Conservation (phyloP, 768 basidiomycete genomes). For the Paxillus involutus region DNA sequence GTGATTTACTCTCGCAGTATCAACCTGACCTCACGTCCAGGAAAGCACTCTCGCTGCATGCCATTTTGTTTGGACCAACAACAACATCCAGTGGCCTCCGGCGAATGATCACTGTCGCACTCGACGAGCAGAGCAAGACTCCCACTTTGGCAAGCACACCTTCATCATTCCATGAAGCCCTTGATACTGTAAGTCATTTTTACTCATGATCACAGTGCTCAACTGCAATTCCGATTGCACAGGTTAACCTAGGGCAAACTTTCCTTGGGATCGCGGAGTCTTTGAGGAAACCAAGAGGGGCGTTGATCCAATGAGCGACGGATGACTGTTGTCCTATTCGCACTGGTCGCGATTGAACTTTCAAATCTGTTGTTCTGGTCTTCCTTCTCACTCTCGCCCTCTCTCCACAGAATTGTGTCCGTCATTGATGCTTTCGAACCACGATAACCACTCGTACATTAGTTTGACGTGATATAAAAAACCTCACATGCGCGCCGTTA, state of each 20-base stretch:
- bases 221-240: background rate
- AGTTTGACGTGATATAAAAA: no score
- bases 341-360: no score
- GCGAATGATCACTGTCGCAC: conserved; percentile 49
- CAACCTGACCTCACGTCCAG: conserved; percentile 24
- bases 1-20: background rate
- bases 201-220: background rate
- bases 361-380: no score
- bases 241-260: conserved; percentile 53
- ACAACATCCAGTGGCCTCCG: conserved; percentile 27
- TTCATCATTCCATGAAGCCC: conserved; percentile 50
- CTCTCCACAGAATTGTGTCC: no score
- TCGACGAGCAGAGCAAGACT: conserved; percentile 41
- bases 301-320: conserved; percentile 35
- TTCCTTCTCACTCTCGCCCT: no score
- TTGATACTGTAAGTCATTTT: conserved; percentile 42
- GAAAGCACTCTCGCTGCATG: conserved; percentile 55
- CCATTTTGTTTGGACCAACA: conserved; percentile 53
- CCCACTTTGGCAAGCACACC: conserved; percentile 24
- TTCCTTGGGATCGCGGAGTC: conserved; percentile 60
- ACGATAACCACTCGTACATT: no score
- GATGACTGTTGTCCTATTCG: background rate
- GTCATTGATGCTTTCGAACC: no score
- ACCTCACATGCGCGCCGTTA: no score
- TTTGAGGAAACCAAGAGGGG: conserved; percentile 50